Conservation (phyloP, 1,139 yeast genomes). For the Yarrowia galli region DNA sequence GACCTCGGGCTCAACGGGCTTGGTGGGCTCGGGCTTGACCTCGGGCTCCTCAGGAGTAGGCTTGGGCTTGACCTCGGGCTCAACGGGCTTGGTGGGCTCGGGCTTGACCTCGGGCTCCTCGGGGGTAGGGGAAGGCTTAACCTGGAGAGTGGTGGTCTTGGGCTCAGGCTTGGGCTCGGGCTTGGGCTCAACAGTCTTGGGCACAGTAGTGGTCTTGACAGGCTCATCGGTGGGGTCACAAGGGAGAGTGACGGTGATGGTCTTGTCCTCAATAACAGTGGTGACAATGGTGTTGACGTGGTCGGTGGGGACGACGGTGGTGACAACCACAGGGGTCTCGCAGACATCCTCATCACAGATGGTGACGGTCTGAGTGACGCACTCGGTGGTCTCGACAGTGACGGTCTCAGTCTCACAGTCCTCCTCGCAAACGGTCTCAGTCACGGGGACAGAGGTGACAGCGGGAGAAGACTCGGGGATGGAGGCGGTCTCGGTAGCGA, state of each 20-base stretch:
- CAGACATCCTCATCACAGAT: background rate
- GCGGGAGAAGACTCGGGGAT: too few species aligned
- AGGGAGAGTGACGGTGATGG: conserved; percentile 9
- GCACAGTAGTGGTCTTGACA: background rate
- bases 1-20: background rate
- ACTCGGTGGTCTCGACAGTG: background rate
- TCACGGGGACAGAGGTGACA: too few species aligned
- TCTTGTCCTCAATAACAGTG: conserved; percentile 18
- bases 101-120: background rate
- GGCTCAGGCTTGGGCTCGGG: conserved; percentile 1
- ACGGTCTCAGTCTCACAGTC: background rate
- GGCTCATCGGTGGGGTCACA: conserved; percentile 21
- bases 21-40: background rate
- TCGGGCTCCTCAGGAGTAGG: background rate
- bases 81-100: background rate
- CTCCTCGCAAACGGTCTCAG: background rate
- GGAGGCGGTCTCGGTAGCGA: background rate
- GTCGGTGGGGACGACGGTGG: conserved; percentile 8
- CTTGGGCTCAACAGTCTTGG: background rate
- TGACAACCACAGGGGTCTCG: background rate
- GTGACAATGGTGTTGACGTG: background rate
- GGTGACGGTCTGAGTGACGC: conserved; percentile 7
- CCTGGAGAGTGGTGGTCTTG: too few species aligned
- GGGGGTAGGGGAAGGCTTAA: conserved; percentile 2
- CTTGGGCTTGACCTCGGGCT: too few species aligned